Evolutionary conservation across 352 stramenopile genomes (phyloP).

Genomic region (Pythium aquatile): DNA sequence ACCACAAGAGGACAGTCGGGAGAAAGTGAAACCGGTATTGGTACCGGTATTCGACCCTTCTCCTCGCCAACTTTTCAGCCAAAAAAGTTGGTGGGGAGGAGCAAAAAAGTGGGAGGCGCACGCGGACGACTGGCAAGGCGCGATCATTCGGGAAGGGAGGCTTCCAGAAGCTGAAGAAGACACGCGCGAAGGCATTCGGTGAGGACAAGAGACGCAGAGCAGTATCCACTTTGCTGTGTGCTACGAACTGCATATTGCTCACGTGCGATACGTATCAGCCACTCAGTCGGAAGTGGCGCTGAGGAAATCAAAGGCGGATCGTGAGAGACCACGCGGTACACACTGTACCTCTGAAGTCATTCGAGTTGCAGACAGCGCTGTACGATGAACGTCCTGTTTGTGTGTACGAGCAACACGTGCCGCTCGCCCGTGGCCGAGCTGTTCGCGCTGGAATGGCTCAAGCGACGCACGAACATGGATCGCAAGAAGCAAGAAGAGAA

Average conservation of each 20-base stretch:
- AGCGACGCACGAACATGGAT: constrained; percentile 59
- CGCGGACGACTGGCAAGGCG: constrained; percentile 4
- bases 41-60: neutral
- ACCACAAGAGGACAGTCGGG: neutral
- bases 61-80: neutral
- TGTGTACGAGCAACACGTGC: constrained; percentile 86
- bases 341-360: neutral
- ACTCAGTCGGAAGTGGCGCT: neutral
- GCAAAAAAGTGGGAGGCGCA: neutral
- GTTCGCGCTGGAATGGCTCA: constrained; percentile 80
- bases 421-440: constrained; percentile 74
- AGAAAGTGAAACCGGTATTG: neutral
- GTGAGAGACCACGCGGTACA: neutral
- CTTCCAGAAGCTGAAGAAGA: neutral
- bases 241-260: neutral
- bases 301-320: neutral
- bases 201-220: neutral
- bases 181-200: neutral
- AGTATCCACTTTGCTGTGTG: neutral
- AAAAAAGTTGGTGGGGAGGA: neutral
- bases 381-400: constrained; percentile 77
- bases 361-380: neutral
- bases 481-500: constrained; percentile 68
- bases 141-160: neutral
- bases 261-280: neutral